phyloP scores from a whole-genome alignment of 345 rosid genomes.

The Eucalyptus tenuipes region DNA sequence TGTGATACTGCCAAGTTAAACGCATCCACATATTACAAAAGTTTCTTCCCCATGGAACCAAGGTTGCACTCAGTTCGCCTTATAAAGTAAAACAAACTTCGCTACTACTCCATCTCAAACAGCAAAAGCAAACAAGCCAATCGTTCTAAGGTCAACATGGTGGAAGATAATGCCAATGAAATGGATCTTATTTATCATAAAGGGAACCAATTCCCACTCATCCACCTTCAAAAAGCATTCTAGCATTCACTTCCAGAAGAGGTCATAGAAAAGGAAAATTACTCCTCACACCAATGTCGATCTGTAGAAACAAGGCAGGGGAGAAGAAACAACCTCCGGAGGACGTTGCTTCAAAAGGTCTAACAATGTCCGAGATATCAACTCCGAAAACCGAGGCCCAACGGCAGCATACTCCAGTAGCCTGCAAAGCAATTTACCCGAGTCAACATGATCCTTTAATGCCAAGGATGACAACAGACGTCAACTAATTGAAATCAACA shows the following conservation, averaged over 20 bases:
- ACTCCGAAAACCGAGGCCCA: conserved; percentile 86
- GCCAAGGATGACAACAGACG: not conserved
- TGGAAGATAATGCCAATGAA: not conserved
- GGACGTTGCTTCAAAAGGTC: conserved; percentile 79
- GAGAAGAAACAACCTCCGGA: conserved; percentile 48
- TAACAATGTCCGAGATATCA: conserved; percentile 61
- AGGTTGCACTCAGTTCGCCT: not conserved
- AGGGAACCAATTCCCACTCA: not conserved
- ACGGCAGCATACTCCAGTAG: conserved; percentile 77
- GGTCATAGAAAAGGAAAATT: not conserved
- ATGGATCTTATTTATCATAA: not conserved
- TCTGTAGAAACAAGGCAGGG: not conserved
- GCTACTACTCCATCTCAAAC: not conserved
- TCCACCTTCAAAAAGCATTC: not conserved
- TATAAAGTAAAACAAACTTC: not conserved
- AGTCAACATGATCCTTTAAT: not conserved
- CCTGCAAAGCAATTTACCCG: conserved; percentile 20
- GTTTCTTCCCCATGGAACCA: not conserved
- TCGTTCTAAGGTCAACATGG: not conserved
- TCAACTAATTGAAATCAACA: not conserved
- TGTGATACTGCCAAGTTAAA: not conserved
- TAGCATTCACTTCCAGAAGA: not conserved
- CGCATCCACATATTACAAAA: not conserved
- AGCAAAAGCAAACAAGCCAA: not conserved
- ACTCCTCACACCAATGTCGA: not conserved